A percentile compares a stretch with the other conserved stretches of the same genome.
These are phyloP conservation scores for Trypanosoma caninum DNA, from an alignment of 208 protist genomes.

Conservation along the genomic window DNA sequence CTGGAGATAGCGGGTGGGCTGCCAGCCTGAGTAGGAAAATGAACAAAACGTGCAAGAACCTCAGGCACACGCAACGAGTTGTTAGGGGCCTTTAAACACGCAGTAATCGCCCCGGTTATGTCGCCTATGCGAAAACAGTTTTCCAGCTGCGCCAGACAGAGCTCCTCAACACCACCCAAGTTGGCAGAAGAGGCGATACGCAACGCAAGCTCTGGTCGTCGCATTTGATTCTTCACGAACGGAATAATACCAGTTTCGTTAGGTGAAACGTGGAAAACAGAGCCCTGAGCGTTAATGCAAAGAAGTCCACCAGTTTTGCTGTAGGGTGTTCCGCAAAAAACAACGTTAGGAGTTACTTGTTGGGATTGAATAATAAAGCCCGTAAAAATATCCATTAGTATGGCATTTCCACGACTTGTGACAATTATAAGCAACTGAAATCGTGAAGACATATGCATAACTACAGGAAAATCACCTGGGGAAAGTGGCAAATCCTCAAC, in stretches of 20 bases:
- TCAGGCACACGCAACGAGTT: conserved; percentile 95
- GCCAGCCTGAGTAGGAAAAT: conserved; percentile 61
- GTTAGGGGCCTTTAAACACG: conserved; percentile 93
- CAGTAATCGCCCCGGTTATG: conserved; percentile 94
- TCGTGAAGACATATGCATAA: conserved; percentile 94
- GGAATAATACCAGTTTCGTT: conserved; percentile 96
- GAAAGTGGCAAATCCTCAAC: conserved; percentile 58
- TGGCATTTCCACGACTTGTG: conserved; percentile 94
- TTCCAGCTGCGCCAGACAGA: conserved; percentile 97
- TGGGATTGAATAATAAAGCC: conserved; percentile 94
- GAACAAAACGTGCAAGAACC: conserved; percentile 95
- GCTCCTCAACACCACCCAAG: conserved; percentile 96
- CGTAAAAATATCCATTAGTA: conserved; percentile 96
- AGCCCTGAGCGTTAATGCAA: conserved; percentile 95
- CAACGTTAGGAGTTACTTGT: conserved; percentile 93
- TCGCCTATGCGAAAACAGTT: conserved; percentile 88
- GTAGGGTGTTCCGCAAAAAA: conserved; percentile 95
- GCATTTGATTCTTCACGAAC: conserved; percentile 93
- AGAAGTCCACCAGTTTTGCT: conserved; percentile 91
- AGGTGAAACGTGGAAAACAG: conserved; percentile 92
- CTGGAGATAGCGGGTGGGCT: conserved; percentile 94
- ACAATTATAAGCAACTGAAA: conserved; percentile 97
- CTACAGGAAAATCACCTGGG: conserved; percentile 98
- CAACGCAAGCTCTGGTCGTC: conserved; percentile 95
- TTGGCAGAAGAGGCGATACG: conserved; percentile 95